Base-by-base conservation (phyloP, 768 basidiomycete species). In the Pholiota molesta region DNA sequence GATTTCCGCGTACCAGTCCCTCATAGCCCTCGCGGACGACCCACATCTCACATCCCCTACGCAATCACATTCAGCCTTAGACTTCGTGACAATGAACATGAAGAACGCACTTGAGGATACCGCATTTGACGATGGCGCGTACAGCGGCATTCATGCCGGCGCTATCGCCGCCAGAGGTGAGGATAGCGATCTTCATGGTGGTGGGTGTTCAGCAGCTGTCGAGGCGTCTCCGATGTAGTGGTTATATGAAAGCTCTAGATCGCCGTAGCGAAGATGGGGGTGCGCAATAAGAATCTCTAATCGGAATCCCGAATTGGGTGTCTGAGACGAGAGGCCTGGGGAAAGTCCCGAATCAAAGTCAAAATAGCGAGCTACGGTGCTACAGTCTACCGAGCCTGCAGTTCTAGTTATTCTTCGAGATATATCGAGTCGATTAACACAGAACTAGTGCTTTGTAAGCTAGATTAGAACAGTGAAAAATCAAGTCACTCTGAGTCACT, bases 21-120 rank as follows among this genome's bases (percentile, higher is more conserved):
- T 99, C 96, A 79, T 98, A 99, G 40, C 97, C 97, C 78, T 99
- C 97, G 39, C 97, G 92, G 62, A 99, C 93, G 64, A 99, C 88
- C 83, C 89, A 99, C 14, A 92, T 90, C 74, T 99, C 94, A 75
- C 95, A 99, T 37, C 95, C 96, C 78, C 97, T 97, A 69, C 8
- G 57, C 37, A 52, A 16, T 51, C 33, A 51, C 53, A 62, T 47
- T 42, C 42, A 21, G n/a, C 33, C 23, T 37, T 11, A 11, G 11
- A 10, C n/a, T 39, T 23, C 45, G 57, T 28, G 31, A 16, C 40
- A 23, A 58, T 52, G 39, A 51, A 55, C 52, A 23, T 19, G 28
- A 61, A 59, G 42, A 39, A 77, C 86, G 66, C 71, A 95, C 95
- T 90, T 90, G 64, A 95, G 81, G 66, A 99, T 97, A 35, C 90